Percentiles rank a stretch among this genome's conserved stretches.
Conservation (phyloP, 2,329 filamentous ascomycete genomes). For the Fusarium hainanense region DNA sequence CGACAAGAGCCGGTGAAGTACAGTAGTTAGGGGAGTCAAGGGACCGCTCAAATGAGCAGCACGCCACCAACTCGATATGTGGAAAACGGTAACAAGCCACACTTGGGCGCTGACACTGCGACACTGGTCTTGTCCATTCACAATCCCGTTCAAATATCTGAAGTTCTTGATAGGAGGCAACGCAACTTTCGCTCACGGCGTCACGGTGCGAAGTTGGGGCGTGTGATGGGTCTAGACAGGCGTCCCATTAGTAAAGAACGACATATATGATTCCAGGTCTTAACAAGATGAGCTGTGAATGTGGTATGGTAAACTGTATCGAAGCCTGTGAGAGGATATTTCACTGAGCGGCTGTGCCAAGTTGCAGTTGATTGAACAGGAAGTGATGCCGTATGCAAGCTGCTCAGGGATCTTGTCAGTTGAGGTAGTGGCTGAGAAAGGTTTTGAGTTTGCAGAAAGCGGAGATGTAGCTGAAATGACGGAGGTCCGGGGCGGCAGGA, state of each 20-base stretch:
- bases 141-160: slow-evolving; percentile 23
- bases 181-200: slow-evolving; percentile 24
- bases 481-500: slow-evolving; percentile 21
- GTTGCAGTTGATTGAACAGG: slow-evolving; percentile 23
- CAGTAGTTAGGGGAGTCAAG: slow-evolving; percentile 19
- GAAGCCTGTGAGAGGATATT: slow-evolving; percentile 6
- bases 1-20: slow-evolving; percentile 25
- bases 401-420: slow-evolving; percentile 29
- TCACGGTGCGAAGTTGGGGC: slow-evolving; percentile 22
- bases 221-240: slow-evolving; percentile 12
- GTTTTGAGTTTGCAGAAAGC: slow-evolving; percentile 39
- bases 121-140: slow-evolving; percentile 9
- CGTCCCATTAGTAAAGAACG: slow-evolving; percentile 23
- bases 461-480: slow-evolving; percentile 41
- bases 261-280: neutral
- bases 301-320: slow-evolving; percentile 15
- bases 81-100: slow-evolving; percentile 35
- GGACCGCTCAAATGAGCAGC: slow-evolving; percentile 17
- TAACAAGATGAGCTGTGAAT: slow-evolving; percentile 1
- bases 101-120: slow-evolving; percentile 22
- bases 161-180: slow-evolving; percentile 21
- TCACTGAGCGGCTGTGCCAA: slow-evolving; percentile 12
- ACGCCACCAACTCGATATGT: slow-evolving; percentile 37
- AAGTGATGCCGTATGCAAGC: slow-evolving; percentile 18
- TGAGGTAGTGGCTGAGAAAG: slow-evolving; percentile 32